These are phyloP conservation scores for Sindora glabra DNA, from an alignment of 306 rosid species.

Conservation along the genomic window DNA sequence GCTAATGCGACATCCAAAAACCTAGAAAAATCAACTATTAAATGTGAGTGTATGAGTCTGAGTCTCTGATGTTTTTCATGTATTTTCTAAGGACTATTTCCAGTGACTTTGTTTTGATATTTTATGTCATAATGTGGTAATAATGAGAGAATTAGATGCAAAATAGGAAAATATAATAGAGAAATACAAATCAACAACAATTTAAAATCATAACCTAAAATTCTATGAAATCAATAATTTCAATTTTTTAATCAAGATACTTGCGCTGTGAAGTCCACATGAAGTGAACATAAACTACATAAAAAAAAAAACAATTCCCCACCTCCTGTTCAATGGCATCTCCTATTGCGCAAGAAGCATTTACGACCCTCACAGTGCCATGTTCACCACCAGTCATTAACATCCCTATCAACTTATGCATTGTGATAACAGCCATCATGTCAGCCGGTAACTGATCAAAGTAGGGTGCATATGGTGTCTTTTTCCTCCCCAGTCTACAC, in stretches of 20 bases:
- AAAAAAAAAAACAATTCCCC: slow-evolving; percentile 23
- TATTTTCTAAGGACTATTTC: no score
- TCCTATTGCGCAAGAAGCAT: slow-evolving; percentile 57
- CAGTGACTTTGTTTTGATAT: no score
- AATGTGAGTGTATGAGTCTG: no score
- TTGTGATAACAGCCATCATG: slow-evolving; percentile 81
- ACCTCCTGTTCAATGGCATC: slow-evolving; percentile 97
- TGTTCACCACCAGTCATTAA: slow-evolving; percentile 60
- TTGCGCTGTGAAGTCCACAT: background rate
- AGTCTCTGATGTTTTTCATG: no score
- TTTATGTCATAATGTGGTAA: no score
- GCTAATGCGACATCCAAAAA: no score
- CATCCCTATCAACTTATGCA: slow-evolving; percentile 87
- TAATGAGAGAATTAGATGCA: no score
- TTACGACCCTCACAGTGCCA: slow-evolving; percentile 55
- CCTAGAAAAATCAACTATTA: no score
- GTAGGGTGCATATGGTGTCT: slow-evolving; percentile 38
- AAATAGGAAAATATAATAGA: background rate
- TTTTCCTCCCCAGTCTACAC: slow-evolving; percentile 37
- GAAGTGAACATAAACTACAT: slow-evolving; percentile 1
- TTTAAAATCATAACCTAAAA: slow-evolving; percentile 3
- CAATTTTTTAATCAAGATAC: background rate
- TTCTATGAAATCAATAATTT: background rate
- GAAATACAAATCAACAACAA: background rate
- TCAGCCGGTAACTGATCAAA: slow-evolving; percentile 66